phyloP scores from a whole-genome alignment of 179 eudicot species.

The Camellia oleifera region DNA sequence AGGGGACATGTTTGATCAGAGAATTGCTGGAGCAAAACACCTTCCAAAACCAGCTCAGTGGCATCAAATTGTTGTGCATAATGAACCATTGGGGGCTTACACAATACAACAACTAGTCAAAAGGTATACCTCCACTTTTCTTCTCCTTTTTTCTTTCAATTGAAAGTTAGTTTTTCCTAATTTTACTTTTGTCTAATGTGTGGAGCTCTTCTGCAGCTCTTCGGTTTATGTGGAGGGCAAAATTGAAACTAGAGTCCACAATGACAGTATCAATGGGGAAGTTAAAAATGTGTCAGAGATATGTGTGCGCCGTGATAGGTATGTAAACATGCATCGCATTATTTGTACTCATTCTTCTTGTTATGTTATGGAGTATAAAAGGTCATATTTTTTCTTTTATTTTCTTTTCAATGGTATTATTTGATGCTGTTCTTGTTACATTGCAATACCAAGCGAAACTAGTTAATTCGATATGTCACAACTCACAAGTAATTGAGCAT shows the following conservation, averaged over 20 bases:
- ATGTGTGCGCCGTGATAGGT: constrained; percentile 86
- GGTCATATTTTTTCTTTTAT: neutral
- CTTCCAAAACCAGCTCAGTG: constrained; percentile 88
- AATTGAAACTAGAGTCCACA: constrained; percentile 88
- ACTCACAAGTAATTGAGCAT: neutral
- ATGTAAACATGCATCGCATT: constrained; percentile 23
- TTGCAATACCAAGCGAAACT: neutral
- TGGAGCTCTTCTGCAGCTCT: constrained; percentile 57
- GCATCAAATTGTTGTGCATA: constrained; percentile 93
- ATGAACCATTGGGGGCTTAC: constrained; percentile 76
- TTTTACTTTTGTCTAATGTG: constrained; percentile 20
- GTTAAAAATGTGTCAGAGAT: constrained; percentile 78
- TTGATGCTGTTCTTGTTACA: neutral
- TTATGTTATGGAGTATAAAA: neutral
- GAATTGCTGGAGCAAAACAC: constrained; percentile 40
- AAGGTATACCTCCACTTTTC: constrained; percentile 38
- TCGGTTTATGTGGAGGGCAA: constrained; percentile 95
- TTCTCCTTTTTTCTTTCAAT: too few species aligned
- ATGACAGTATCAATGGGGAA: constrained; percentile 79
- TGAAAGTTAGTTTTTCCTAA: neutral
- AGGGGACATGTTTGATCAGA: constrained; percentile 94
- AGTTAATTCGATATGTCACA: neutral
- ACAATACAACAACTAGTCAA: constrained; percentile 82
- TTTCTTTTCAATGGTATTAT: neutral
- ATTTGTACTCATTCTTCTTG: neutral